Conservation (phyloP, 139 green algal genomes). For the Chlamydomonas sp. region DNA sequence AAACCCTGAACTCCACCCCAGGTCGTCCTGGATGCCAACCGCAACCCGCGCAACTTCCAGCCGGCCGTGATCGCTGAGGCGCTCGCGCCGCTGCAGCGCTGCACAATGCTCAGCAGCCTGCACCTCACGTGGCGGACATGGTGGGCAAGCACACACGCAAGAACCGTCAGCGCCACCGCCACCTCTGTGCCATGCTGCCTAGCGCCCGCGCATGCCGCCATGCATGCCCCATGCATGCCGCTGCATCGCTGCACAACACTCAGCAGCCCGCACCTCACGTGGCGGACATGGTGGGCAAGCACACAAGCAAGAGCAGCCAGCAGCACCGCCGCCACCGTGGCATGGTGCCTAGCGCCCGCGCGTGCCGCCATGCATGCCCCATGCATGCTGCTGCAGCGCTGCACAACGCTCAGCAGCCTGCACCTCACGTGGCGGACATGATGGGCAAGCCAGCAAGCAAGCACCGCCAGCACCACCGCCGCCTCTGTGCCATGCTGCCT, state of each 20-base stretch:
- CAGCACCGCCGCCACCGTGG: no score
- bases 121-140: slow-evolving; percentile 12
- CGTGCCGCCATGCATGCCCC: background rate
- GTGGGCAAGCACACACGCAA: no score
- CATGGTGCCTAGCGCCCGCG: no score
- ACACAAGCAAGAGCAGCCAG: no score
- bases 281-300: slow-evolving; percentile 14
- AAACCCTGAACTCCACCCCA: background rate
- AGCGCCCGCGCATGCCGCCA: background rate
- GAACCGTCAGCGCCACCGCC: no score
- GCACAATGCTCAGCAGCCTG: slow-evolving; percentile 2
- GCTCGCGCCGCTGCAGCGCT: slow-evolving; percentile 2
- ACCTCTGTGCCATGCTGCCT: no score
- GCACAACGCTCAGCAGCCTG: slow-evolving; percentile 2
- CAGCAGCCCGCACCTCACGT: slow-evolving; percentile 5
- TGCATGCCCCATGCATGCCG: background rate
- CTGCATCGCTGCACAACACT: slow-evolving; percentile 3
- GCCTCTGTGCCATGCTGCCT: no score
- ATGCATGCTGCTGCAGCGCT: background rate
- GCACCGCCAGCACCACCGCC: no score
- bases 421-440: slow-evolving; percentile 12
- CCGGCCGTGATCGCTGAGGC: background rate
- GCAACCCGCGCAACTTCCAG: slow-evolving; percentile 15
- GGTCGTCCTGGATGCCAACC: slow-evolving; percentile 17
- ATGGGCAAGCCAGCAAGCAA: no score